phyloP scores from a whole-genome alignment of 768 basidiomycete species.

The Auriculariales sp. region DNA sequence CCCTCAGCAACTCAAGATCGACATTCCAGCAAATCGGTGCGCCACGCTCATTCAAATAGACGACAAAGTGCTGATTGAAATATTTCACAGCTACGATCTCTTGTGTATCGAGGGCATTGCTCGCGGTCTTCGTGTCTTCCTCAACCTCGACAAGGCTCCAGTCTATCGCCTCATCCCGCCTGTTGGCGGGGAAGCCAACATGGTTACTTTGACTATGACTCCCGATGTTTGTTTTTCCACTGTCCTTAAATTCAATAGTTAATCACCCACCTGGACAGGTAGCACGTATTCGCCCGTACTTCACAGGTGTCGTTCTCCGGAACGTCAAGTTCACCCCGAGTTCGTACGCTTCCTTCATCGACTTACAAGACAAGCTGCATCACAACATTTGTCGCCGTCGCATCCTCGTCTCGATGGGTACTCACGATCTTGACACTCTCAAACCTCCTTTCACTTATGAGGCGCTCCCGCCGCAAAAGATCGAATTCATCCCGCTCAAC shows the following conservation, averaged over 20 bases:
- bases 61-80: not conserved
- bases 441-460: conserved; percentile 79
- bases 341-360: conserved; percentile 94
- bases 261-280: conserved; percentile 31
- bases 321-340: conserved; percentile 76
- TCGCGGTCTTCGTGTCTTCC: conserved; percentile 70
- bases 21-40: conserved; percentile 93
- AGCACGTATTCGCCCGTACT: conserved; percentile 71
- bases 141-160: conserved; percentile 52
- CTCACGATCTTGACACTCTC: conserved; percentile 89
- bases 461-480: conserved; percentile 66
- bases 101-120: conserved; percentile 95
- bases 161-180: conserved; percentile 63
- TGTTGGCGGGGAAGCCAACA: conserved; percentile 43
- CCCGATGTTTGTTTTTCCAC: conserved; percentile 45
- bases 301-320: conserved; percentile 82
- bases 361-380: conserved; percentile 97
- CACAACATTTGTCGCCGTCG: conserved; percentile 86
- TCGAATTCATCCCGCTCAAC: conserved; percentile 81
- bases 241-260: not conserved
- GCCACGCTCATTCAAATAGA: conserved; percentile 3
- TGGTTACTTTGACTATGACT: conserved; percentile 53
- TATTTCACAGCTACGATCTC: conserved; percentile 69
- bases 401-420: conserved; percentile 90
- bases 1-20: conserved; percentile 82